Evolutionary conservation across 805 yeast species (phyloP).

Genomic region (Metschnikowia similis): DNA sequence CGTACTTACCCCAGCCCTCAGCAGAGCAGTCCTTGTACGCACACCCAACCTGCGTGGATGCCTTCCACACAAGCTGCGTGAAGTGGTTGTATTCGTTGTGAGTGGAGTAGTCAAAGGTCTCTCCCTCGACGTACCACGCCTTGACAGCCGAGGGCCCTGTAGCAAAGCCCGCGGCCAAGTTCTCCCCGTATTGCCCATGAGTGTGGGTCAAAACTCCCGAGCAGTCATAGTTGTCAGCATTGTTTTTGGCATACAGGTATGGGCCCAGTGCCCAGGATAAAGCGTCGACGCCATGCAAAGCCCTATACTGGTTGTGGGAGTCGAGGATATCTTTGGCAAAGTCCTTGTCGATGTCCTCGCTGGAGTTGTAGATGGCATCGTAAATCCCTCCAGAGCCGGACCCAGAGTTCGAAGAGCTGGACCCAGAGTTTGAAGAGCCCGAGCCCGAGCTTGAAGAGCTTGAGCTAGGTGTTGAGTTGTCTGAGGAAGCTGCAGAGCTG

Average conservation of each 20-base stretch:
- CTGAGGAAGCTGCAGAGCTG: neutral
- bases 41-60: constrained; percentile 27
- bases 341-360: constrained; percentile 20
- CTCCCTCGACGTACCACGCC: constrained; percentile 42
- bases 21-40: constrained; percentile 31
- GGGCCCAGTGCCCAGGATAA: constrained; percentile 31
- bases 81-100: constrained; percentile 28
- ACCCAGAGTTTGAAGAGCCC: constrained; percentile 1
- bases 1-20: constrained; percentile 29
- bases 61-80: constrained; percentile 31
- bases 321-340: constrained; percentile 30
- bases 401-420: constrained; percentile 6
- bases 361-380: constrained; percentile 18
- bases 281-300: constrained; percentile 25
- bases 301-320: constrained; percentile 32
- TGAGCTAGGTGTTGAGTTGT: neutral
- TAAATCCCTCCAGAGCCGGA: constrained; percentile 14
- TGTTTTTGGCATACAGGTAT: constrained; percentile 30
- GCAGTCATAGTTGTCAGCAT: constrained; percentile 35
- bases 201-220: constrained; percentile 35
- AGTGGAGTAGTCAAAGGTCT: constrained; percentile 22
- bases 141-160: constrained; percentile 28
- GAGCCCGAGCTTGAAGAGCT: constrained; percentile 1
- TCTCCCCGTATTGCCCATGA: constrained; percentile 40
- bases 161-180: constrained; percentile 33